Base-by-base conservation (phyloP, 164 flowering plant genomes). In the Nymphaea thermarum region DNA sequence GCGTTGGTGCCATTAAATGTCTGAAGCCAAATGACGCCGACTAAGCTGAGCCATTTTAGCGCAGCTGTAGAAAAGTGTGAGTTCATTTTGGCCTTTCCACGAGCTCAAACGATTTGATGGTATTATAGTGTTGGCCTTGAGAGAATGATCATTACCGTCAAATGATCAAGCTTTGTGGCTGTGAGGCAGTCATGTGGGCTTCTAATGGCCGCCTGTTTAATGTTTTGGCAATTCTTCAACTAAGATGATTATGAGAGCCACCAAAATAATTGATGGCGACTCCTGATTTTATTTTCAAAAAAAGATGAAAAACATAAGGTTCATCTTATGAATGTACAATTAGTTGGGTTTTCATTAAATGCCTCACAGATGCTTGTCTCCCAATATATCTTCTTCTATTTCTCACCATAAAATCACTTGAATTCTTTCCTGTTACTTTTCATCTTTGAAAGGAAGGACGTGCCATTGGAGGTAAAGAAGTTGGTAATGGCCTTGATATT, bases 11-110 rank as follows among this genome's bases (percentile, higher is more conserved):
- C 97, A 43, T 69, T 85, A 2, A 88, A 71, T 61, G 94, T 78
- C 70, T 93, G 98, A 3, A 93, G 88, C 97, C 96, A 91, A 25
- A 93, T 81, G 8, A 78, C 72, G 3, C 78, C 90, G 4, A 89
- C 85, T 25, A 93, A 77, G 82, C 89, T 84, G 2, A 93, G 74
- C 95, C 96, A 93, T 44, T 81, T 90, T n/a, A 78, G 79, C 17
- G 71, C 63, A 67, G 67, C n/a, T 43, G 57, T 8, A 15, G 8
- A 51, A 8, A 8, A 15, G 14, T 5, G 57, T 51, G 57, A 51
- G 57, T 3, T 3, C 57, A 51, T 51, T 51, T 51, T 51, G 14
- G 57, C 57, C 14, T 51, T 15, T 51, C 57, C 8, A 15, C 4
- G 57, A 8, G 12, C 14, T 15, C 57, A 51, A 51, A 51, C 57